Conservation (phyloP, 257 asterid genomes). For the Nicotiana knightiana region DNA sequence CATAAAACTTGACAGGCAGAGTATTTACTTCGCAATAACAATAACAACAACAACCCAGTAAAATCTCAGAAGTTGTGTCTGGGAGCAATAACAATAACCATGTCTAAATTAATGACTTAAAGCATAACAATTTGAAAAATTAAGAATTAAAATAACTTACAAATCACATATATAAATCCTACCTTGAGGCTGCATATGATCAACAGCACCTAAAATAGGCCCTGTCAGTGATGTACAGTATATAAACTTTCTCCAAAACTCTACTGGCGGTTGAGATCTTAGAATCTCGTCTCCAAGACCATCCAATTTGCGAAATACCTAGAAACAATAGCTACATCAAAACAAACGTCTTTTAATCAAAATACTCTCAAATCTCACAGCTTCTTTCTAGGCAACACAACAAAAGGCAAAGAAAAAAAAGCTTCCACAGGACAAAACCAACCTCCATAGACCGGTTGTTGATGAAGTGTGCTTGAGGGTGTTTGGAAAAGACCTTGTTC, state of each 20-base stretch:
- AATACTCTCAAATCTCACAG: background rate
- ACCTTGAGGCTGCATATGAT: slow-evolving; percentile 95
- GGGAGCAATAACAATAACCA: background rate
- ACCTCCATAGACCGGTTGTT: slow-evolving; percentile 97
- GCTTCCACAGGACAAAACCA: slow-evolving; percentile 7
- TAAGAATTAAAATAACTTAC: background rate
- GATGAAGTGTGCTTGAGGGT: slow-evolving; percentile 97
- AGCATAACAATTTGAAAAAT: background rate
- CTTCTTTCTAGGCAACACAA: background rate
- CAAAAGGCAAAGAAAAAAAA: background rate
- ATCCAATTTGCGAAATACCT: slow-evolving; percentile 79
- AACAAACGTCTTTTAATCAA: slow-evolving; percentile 18
- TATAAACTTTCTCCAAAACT: slow-evolving; percentile 89
- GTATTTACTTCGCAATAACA: background rate
- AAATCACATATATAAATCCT: background rate
- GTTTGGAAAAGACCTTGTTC: slow-evolving; percentile 51
- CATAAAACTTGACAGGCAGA: background rate
- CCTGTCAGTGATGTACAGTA: slow-evolving; percentile 90
- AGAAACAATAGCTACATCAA: slow-evolving; percentile 34
- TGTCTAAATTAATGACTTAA: background rate
- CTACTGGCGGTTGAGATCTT: slow-evolving; percentile 80
- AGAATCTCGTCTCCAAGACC: slow-evolving; percentile 78
- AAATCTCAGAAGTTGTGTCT: no score
- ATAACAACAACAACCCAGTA: no score
- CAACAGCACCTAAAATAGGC: slow-evolving; percentile 74